Evolutionary conservation across 1,284 basidiomycete genomes (phyloP).

Genomic region (Trichosporon inkin): DNA sequence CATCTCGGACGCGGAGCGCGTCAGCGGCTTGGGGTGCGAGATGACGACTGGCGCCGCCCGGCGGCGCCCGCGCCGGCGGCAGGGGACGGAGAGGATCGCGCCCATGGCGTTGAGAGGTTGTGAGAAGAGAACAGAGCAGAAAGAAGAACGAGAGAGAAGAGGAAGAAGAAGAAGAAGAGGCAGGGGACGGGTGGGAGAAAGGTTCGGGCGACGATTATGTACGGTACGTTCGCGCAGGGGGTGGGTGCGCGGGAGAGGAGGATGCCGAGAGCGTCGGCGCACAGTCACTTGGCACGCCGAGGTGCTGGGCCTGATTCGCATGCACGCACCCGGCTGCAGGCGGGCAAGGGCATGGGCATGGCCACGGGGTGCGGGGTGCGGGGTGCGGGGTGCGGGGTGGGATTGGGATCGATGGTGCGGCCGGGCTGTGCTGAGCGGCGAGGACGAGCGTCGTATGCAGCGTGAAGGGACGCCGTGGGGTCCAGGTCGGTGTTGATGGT

Average conservation of each 20-base stretch:
- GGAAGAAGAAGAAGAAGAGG: neutral
- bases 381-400: no score
- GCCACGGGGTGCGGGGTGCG: no score
- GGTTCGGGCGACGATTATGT: neutral
- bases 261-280: slow-evolving; percentile 2
- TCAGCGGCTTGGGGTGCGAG: slow-evolving; percentile 8
- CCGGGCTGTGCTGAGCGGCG: no score
- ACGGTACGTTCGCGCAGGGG: neutral
- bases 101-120: slow-evolving; percentile 7
- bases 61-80: slow-evolving; percentile 8
- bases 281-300: neutral
- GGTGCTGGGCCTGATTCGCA: no score
- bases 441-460: no score
- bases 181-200: neutral
- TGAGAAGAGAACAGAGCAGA: neutral
- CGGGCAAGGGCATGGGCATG: no score
- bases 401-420: no score
- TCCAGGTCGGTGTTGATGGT: no score
- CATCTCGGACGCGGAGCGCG: neutral
- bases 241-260: neutral
- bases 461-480: no score
- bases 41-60: slow-evolving; percentile 3
- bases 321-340: no score
- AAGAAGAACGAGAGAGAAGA: no score
- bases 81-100: slow-evolving; percentile 11